Evolutionary conservation across 495 filamentous ascomycete species (phyloP), one percentile per base, ranked within the genome.

Genomic region (Xylaria telfairii): DNA sequence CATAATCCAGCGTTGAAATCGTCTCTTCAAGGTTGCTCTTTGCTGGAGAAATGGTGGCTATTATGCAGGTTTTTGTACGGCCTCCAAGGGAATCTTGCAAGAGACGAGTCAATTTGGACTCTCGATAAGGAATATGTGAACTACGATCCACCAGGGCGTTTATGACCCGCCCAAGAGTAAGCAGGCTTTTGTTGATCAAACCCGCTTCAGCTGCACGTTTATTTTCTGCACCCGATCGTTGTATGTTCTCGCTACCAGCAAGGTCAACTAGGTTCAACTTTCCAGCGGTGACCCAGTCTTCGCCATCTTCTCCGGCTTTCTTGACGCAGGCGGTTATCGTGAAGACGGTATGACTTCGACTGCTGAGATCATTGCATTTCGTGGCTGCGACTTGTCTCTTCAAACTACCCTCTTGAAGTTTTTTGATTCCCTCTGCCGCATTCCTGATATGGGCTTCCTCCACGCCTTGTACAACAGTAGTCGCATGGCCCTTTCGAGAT

Each of bases 321-420:
- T 97, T 97, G 63, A 93, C 91, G 73, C 92, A 90, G 0, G 93
- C 92, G 0, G 95, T 98, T 63, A 98, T 91, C 0, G 96, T 98
- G 74, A 99, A 99, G 5, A 99, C 90, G 0, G 96, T 98, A 73
- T 99, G 96, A 81, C 94, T 97, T 77, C 96, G 90, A 69, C 93
- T 96, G 82, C 94, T 97, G 26, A 98, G 87, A 75, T 99, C 96
- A 77, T 99, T 99, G 84, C 96, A 99, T 78, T 98, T 98, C 3
- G 96, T 99, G 8, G 96, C 94, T 1, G 96, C 96, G 46, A 98
- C 96, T 78, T 98, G 96, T 21, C 96, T 92, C 77, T 93, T 96
- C 77, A 96, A 86, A 77, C 94, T 97, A 47, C 96, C 96, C 56
- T 91, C 85, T 68, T 95, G 93, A n/a, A 99, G 87, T 53, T 97